Evolutionary conservation across 495 filamentous ascomycete genomes (phyloP), one percentile per base, ranked within the genome.

Genomic region (Neurospora africana): DNA sequence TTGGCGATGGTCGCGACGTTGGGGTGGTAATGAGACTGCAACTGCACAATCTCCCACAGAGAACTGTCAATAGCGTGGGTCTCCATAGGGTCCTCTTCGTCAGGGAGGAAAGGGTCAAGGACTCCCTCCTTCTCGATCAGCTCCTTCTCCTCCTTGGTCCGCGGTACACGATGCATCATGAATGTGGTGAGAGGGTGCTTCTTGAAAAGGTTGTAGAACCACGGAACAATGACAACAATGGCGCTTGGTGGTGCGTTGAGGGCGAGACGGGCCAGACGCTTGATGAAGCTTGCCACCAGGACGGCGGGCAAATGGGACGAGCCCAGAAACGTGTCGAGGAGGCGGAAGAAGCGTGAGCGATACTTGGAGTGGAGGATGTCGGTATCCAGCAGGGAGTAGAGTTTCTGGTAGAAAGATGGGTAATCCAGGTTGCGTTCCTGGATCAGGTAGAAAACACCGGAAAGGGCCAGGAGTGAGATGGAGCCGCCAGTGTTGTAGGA

Each of bases 21-120:
- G 41, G 96, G 96, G 79, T 99, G 96, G 82, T 95, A 98, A 82
- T 99, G 96, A 4, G 89, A 89, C 81, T 95, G 93, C 68, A 98
- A 83, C 70, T 90, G 91, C 71, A 94, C 90, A 41, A 98, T 87
- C 81, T 99, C 96, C 96, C 96, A 99, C 15, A 98, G 81, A 81
- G 91, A 92, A 80, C 93, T 97, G 71, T 98, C 94, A 69, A 98
- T 91, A 13, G 96, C 96, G 69, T 85, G 76, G 6, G 95, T 97
- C 81, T 89, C 85, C 85, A 91, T 91, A 6, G 96, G 96, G 76
- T 99, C 92, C 65, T 83, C 73, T 81, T 98, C 92, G 9, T 85
- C 80, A 70, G 88, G 83, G 68, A 91, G 82, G 76, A 97, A 99
- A 0, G 92, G 90, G 76, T 99, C 96, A 35, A 87, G 85, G 82